These are phyloP conservation scores for Strobilomyces echinocephalus DNA, from an alignment of 768 basidiomycete genomes.

Conservation along the genomic window DNA sequence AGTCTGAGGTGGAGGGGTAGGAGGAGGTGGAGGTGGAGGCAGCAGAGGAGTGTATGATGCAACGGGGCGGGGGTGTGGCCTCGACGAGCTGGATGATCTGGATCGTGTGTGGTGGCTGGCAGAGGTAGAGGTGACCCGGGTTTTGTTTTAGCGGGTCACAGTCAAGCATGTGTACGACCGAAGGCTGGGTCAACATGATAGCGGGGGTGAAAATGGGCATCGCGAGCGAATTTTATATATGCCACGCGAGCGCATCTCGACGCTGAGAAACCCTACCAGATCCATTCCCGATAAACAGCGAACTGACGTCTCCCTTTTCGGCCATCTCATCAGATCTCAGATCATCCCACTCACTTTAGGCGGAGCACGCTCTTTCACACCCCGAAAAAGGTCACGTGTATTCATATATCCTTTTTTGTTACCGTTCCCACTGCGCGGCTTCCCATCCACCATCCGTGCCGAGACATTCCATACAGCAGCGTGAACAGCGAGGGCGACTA, in stretches of 20 bases:
- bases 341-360: constrained; percentile 7
- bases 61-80: constrained; percentile 46
- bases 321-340: constrained; percentile 19
- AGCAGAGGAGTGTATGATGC: constrained; percentile 31
- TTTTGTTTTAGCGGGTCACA: constrained; percentile 34
- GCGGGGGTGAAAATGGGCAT: constrained; percentile 6
- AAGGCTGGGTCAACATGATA: constrained; percentile 23
- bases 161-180: constrained; percentile 21
- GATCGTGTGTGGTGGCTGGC: constrained; percentile 46
- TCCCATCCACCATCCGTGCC: constrained; percentile 14
- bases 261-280: constrained; percentile 10
- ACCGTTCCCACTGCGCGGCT: constrained; percentile 12
- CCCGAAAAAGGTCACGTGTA: constrained; percentile 16
- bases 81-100: constrained; percentile 76
- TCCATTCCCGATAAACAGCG: constrained; percentile 2
- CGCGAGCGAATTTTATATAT: constrained; percentile 11
- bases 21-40: constrained; percentile 38
- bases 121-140: constrained; percentile 41
- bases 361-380: background rate
- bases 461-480: background rate
- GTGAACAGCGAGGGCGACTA: no score
- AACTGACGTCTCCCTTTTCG: constrained; percentile 13
- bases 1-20: constrained; percentile 32
- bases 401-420: constrained; percentile 16
- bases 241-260: constrained; percentile 28